These are phyloP conservation scores for Hsuehochloa calcarea DNA, from an alignment of 176 grass and related monocot species.

Conservation along the genomic window DNA sequence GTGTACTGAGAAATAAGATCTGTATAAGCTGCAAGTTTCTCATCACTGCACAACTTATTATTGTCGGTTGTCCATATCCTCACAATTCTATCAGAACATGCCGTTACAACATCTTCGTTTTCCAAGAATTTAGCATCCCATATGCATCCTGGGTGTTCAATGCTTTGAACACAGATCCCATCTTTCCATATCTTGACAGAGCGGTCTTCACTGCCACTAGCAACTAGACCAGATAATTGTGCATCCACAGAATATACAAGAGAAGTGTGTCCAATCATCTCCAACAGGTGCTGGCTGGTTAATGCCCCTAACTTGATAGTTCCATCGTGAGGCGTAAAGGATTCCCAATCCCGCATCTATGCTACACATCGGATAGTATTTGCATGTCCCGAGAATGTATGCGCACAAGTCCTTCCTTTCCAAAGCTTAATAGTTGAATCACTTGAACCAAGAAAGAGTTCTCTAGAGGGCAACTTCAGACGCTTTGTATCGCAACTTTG, in stretches of 20 bases:
- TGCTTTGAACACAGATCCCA: slow-evolving; percentile 75
- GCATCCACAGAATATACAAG: slow-evolving; percentile 93
- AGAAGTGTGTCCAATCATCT: slow-evolving; percentile 94
- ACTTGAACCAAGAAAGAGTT: slow-evolving; percentile 89
- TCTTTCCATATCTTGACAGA: slow-evolving; percentile 97
- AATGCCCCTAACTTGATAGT: slow-evolving; percentile 88
- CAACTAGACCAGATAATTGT: slow-evolving; percentile 89
- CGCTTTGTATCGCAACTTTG: slow-evolving; percentile 78
- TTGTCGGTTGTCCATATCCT: slow-evolving; percentile 74
- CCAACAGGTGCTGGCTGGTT: slow-evolving; percentile 82
- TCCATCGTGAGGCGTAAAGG: slow-evolving; percentile 93
- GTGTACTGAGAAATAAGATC: slow-evolving; percentile 75
- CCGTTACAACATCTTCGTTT: slow-evolving; percentile 89
- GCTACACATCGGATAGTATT: slow-evolving; percentile 87
- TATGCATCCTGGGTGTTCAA: slow-evolving; percentile 94
- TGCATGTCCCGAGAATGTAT: slow-evolving; percentile 87
- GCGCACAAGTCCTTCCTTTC: slow-evolving; percentile 90
- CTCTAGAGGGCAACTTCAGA: slow-evolving; percentile 66
- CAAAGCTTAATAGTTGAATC: slow-evolving; percentile 92
- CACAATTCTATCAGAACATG: slow-evolving; percentile 78
- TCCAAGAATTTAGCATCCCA: slow-evolving; percentile 91
- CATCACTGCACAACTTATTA: slow-evolving; percentile 52
- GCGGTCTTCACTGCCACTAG: slow-evolving; percentile 90
- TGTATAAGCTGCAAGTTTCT: slow-evolving; percentile 67
- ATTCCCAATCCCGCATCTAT: slow-evolving; percentile 67